Evolutionary conservation across 495 filamentous ascomycete species (phyloP).

Genomic region (Penicillium robsamsonii): DNA sequence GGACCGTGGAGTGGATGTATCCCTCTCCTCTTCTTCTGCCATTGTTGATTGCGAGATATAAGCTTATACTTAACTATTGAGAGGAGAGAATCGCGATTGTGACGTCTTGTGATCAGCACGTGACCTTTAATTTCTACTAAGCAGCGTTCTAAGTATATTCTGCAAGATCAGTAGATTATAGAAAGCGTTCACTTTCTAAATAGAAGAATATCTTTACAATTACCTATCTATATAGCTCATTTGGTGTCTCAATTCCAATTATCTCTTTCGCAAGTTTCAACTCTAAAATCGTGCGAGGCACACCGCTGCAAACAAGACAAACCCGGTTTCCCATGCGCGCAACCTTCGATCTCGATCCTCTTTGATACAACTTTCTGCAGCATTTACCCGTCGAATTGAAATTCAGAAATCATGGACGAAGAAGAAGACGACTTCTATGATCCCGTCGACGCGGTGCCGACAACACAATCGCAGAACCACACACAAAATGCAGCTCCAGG

Average conservation of each 20-base stretch:
- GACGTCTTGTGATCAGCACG: conserved; percentile 23
- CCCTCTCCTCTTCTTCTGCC: conserved; percentile 38
- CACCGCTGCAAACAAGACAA: conserved; percentile 38
- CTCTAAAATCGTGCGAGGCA: background rate
- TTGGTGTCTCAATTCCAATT: no score
- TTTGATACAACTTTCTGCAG: conserved; percentile 18
- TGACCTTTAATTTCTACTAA: conserved; percentile 10
- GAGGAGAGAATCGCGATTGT: conserved; percentile 4
- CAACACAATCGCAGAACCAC: conserved; percentile 27
- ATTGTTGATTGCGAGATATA: conserved; percentile 20
- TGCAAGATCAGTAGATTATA: background rate
- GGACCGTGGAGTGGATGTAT: conserved; percentile 43
- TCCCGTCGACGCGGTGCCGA: conserved; percentile 43
- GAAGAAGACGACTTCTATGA: conserved; percentile 57
- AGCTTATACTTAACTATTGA: background rate
- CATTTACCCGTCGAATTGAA: conserved; percentile 13
- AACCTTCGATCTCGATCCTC: conserved; percentile 21
- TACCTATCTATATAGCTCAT: no score
- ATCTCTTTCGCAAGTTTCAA: background rate
- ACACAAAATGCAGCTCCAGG: conserved; percentile 21
- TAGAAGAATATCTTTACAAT: background rate
- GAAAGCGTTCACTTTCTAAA: background rate
- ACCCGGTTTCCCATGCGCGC: conserved; percentile 25
- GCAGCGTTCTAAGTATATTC: background rate
- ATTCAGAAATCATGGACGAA: conserved; percentile 42